phyloP scores from a whole-genome alignment of 129 eudicot species.

The Kitagawia praeruptora region DNA sequence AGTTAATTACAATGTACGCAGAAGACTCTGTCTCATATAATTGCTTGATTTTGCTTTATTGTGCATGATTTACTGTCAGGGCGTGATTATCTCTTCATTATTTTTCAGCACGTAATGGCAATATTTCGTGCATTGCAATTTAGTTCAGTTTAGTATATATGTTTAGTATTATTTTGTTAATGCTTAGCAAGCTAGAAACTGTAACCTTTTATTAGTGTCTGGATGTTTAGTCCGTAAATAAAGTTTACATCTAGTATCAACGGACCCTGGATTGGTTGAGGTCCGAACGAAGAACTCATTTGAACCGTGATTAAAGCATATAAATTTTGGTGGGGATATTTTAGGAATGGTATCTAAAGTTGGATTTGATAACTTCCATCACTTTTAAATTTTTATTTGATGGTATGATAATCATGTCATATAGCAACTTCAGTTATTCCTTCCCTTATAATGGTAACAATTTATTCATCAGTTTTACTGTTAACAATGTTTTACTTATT shows the following conservation, averaged over 20 bases:
- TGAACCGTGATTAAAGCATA: background rate
- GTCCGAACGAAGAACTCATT: background rate
- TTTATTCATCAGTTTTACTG: conserved; percentile 2
- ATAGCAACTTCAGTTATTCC: background rate
- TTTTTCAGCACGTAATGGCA: background rate
- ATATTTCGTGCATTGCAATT: background rate
- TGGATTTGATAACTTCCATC: background rate
- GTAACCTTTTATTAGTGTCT: background rate
- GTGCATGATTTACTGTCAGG: no score
- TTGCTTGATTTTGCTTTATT: conserved; percentile 6
- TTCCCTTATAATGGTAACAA: background rate
- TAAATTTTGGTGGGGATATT: background rate
- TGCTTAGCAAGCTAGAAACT: background rate
- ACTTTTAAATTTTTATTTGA: background rate
- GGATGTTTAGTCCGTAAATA: background rate
- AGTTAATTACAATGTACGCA: conserved; percentile 71
- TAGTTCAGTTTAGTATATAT: background rate
- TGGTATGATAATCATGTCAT: background rate
- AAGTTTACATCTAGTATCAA: background rate
- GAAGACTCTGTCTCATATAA: conserved; percentile 13
- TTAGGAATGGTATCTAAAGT: background rate
- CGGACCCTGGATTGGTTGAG: background rate
- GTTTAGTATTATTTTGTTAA: background rate
- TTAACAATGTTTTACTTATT: conserved; percentile 16
- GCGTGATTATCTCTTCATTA: background rate